Base-by-base conservation (phyloP, 192 early-diverging fungal species). In the Coemansia sp. region DNA sequence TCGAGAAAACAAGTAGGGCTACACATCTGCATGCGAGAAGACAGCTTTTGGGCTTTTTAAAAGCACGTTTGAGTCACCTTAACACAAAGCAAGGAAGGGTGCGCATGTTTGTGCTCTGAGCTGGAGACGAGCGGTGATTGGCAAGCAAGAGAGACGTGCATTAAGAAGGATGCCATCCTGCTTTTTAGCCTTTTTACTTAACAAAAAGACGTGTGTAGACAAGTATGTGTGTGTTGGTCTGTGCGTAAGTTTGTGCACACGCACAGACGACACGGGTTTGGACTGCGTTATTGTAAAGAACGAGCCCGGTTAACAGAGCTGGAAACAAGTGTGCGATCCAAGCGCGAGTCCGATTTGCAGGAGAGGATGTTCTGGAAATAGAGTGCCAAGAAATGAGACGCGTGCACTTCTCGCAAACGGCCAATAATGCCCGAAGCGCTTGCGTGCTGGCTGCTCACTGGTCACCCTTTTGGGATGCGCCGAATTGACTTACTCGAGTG, bases 11-110 rank as follows among this genome's bases (percentile, higher is more conserved):
- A 58, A 18, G n/a, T 10, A 31, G 26, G 10, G 18, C 20, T n/a
- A 58, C 34, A 31, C 35, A 18, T 34, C 16, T 37, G 34, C n/a
- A 37, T n/a, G n/a, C 10, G 7, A 58, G 20, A 34, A 34, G n/a
- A 58, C 56, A 20, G 20, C 13, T 18, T 20, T 34, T 37, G 20
- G 6, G n/a, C 13, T 11, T 31, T 31, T 58, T 58, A 18, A 58
- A 37, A 21, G 34, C 16, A 36, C 10, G 9, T 20, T n/a, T 12
- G 36, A 58, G 56, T 58, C 56, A 11, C 56, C 33, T 58, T 58
- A 8, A 35, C 20, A 58, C 56, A 58, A 58, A 58, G 56, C 56
- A 58, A 58, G 56, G 34, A 34, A 37, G 13, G 18, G 34, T 58
- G 56, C 56, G 21, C 14, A 18, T 37, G 20, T 37, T 21, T 37